Evolutionary conservation across 192 early-diverging fungal genomes (phyloP).

Genomic region (Linnemannia hyalina): DNA sequence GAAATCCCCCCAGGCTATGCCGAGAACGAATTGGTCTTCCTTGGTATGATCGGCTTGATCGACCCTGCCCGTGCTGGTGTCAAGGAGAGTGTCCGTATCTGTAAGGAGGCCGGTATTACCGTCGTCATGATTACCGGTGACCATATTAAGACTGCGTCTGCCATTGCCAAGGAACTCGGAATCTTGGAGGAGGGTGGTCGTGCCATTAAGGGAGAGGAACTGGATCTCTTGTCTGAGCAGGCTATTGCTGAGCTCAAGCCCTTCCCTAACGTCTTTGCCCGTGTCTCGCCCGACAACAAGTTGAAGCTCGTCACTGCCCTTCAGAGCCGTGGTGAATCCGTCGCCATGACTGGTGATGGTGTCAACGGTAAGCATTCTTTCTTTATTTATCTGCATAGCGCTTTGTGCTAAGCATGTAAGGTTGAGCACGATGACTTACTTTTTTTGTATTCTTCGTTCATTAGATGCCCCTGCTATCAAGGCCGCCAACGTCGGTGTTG

Average conservation of each 20-base stretch:
- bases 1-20: conserved; percentile 65
- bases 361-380: conserved; percentile 73
- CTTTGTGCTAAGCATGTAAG: not conserved
- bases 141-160: conserved; percentile 93
- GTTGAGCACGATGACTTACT: no score
- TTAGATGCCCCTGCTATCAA: conserved; percentile 96
- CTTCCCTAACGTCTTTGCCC: conserved; percentile 97
- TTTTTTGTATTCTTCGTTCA: not conserved
- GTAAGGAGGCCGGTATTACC: conserved; percentile 45
- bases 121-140: conserved; percentile 95
- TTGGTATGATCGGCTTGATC: conserved; percentile 92
- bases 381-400: conserved; percentile 15
- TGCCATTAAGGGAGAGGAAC: conserved; percentile 89
- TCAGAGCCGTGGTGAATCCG: conserved; percentile 79
- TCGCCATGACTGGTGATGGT: conserved; percentile 98
- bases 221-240: conserved; percentile 93
- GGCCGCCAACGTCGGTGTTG: conserved; percentile 94
- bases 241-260: conserved; percentile 82
- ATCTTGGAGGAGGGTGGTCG: conserved; percentile 83
- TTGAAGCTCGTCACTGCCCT: conserved; percentile 95
- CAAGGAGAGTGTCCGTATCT: conserved; percentile 81
- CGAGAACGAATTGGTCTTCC: conserved; percentile 82
- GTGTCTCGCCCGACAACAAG: conserved; percentile 97
- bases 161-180: conserved; percentile 91
- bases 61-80: conserved; percentile 93